These are phyloP conservation scores for Atkinsonella texensis DNA, from an alignment of 2,329 filamentous ascomycete genomes.

Conservation along the genomic window DNA sequence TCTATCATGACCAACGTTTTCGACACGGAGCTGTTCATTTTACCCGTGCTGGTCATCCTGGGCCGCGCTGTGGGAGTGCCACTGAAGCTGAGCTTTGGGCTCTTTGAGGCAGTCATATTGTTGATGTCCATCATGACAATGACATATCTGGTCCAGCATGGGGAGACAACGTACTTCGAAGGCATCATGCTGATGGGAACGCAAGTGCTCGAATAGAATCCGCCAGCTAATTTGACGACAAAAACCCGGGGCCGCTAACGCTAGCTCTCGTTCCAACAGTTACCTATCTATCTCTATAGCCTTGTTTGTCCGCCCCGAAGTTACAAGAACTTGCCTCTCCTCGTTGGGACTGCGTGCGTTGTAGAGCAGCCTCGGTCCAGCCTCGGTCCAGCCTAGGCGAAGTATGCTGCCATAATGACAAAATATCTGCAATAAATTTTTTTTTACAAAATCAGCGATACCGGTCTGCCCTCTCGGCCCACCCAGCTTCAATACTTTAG, in stretches of 20 bases:
- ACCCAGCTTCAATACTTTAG: too few species aligned
- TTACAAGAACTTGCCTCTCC: neutral
- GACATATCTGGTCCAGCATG: slow-evolving; percentile 9
- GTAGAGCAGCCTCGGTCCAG: neutral
- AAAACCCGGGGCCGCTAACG: neutral
- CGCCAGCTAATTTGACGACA: neutral
- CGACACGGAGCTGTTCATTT: slow-evolving; percentile 5
- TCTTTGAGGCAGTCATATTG: slow-evolving; percentile 9
- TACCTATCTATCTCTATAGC: slow-evolving; percentile 9
- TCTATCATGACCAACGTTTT: slow-evolving; percentile 7
- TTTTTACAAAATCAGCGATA: neutral
- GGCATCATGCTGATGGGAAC: slow-evolving; percentile 11
- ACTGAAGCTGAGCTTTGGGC: slow-evolving; percentile 8
- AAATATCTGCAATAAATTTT: neutral
- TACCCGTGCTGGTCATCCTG: slow-evolving; percentile 5
- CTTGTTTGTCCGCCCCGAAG: slow-evolving; percentile 8
- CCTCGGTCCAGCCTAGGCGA: neutral
- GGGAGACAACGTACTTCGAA: slow-evolving; percentile 10
- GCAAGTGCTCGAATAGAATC: slow-evolving; percentile 3
- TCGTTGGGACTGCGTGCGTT: neutral
- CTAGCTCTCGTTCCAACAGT: neutral
- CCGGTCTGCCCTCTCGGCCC: too few species aligned
- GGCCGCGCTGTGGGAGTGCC: slow-evolving; percentile 4
- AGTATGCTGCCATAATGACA: slow-evolving; percentile 4
- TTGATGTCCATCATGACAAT: slow-evolving; percentile 9